Evolutionary conservation across 1,284 basidiomycete species (phyloP).

Genomic region (Ustilago sp.): DNA sequence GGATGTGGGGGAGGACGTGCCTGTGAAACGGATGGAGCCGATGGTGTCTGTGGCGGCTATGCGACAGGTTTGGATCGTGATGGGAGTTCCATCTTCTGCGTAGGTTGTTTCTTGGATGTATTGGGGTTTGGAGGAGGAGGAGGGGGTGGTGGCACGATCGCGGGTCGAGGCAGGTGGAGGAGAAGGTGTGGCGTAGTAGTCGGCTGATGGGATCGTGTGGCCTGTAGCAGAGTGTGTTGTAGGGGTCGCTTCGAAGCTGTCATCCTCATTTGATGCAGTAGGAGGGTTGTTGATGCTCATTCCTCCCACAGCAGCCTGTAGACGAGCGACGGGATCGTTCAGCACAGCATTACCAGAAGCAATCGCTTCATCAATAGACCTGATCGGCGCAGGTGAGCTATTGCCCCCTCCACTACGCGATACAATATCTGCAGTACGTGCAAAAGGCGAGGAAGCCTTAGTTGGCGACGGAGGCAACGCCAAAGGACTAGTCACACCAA

Average conservation of each 20-base stretch:
- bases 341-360: conserved; percentile 25
- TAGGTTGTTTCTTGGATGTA: conserved; percentile 34
- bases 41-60: conserved; percentile 52
- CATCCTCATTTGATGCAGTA: not conserved
- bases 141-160: conserved; percentile 7
- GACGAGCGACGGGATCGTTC: conserved; percentile 33
- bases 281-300: conserved; percentile 19
- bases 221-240: conserved; percentile 7
- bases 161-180: conserved; percentile 17
- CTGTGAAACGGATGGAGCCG: conserved; percentile 36
- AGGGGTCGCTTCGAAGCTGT: conserved; percentile 2
- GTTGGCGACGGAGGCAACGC: conserved; percentile 18
- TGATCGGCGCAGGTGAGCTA: conserved; percentile 24
- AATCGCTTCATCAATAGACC: conserved; percentile 51
- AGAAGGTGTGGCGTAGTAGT: conserved; percentile 46
- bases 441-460: conserved; percentile 21
- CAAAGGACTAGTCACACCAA: conserved; percentile 15
- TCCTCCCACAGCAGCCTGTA: conserved; percentile 33
- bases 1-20: conserved; percentile 29
- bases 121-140: conserved; percentile 6
- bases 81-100: conserved; percentile 40
- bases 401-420: conserved; percentile 3
- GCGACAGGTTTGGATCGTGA: conserved; percentile 45
- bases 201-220: conserved; percentile 24
- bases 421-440: not conserved